Evolutionary conservation across 2,329 filamentous ascomycete genomes (phyloP), one percentile per base, ranked within the genome.

Genomic region (Rosellinia necatrix): DNA sequence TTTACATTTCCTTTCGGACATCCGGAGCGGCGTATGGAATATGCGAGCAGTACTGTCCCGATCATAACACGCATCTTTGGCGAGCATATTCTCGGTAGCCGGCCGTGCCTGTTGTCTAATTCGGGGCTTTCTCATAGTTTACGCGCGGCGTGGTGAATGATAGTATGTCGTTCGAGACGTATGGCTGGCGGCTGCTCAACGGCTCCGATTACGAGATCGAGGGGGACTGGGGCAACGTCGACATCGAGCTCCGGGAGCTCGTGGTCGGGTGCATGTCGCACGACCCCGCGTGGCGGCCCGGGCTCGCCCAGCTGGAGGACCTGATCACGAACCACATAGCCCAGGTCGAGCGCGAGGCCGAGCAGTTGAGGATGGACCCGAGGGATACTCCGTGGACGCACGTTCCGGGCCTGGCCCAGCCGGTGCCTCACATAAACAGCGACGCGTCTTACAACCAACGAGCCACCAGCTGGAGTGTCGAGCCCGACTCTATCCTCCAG

Each of bases 171-270:
- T 17, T 41, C 15, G 3, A 5, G 1, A 57, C 49, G 4, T 50
- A 24, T 12, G 57, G 53, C 2, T 49, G 53, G 49, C 57, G 57
- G 9, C 3, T 57, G n/a, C 3, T 59, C n/a, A 22, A 35, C 1
- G 1, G 3, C 10, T 4, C 13, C 2, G 4, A 7, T 5, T 21
- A 37, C 13, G 0, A 2, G 2, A 30, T 44, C 9, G 1, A 24
- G 1, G 7, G 5, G 0, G 44, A 56, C 8, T 53, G 25, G 38
- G 2, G 0, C 10, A 44, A 47, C 2, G 40, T 42, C 10, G 53
- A 56, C 25, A 0, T 17, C 1, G 32, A 21, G 12, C 34, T 59
- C n/a, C 53, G 56, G 15, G 38, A 50, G 29, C 27, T 57, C 15
- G 30, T 48, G 6, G 49, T 37, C 12, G 15, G 32, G 8, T 53